These are phyloP conservation scores for Theobroma cacao DNA, from an alignment of 345 rosid genomes.

Conservation along the genomic window DNA sequence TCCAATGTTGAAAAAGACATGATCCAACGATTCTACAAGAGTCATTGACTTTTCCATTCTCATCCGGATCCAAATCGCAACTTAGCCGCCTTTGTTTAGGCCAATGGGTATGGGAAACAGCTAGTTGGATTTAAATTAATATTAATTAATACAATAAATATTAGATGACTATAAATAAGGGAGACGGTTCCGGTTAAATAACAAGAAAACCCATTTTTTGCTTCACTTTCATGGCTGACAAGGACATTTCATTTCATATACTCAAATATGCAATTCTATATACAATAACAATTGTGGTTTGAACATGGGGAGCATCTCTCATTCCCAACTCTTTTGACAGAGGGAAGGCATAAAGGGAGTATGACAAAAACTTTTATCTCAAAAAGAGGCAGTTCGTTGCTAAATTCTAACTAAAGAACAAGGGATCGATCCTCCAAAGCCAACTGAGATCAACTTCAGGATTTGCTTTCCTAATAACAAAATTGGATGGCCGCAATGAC, in stretches of 20 bases:
- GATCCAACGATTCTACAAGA: background rate
- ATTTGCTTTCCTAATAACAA: conserved; percentile 21
- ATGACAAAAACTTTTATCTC: background rate
- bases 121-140: no score
- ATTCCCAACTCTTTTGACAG: background rate
- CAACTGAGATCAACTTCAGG: background rate
- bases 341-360: background rate
- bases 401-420: background rate
- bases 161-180: no score
- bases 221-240: background rate
- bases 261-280: background rate
- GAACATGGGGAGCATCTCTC: conserved; percentile 1
- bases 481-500: conserved; percentile 5
- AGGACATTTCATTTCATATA: background rate
- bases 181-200: no score
- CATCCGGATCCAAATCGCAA: background rate
- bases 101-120: no score
- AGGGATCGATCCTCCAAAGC: conserved; percentile 8
- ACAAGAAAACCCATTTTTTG: no score
- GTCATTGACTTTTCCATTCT: background rate
- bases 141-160: no score
- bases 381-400: background rate
- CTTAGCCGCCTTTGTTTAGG: background rate
- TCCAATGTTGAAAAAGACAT: background rate
- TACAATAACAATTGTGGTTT: conserved; percentile 24